Conservation (phyloP, 257 asterid genomes). For the Lantana camara region DNA sequence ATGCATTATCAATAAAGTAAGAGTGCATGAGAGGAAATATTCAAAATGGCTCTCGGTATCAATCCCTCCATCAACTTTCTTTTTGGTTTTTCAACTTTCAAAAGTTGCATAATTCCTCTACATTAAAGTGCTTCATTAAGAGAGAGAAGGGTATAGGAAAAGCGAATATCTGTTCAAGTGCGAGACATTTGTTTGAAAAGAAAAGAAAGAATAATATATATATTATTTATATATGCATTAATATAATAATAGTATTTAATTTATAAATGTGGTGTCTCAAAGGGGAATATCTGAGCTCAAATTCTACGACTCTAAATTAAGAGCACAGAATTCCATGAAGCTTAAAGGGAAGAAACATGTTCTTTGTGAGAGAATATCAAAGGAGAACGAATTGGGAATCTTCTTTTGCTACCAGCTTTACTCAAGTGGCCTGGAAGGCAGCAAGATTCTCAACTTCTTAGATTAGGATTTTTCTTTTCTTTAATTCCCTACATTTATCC, state of each 20-base stretch:
- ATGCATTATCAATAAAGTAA: constrained; percentile 15
- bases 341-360: constrained; percentile 48
- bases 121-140: constrained; percentile 36
- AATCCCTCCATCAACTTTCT: constrained; percentile 45
- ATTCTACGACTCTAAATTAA: constrained; percentile 64
- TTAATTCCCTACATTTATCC: neutral
- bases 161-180: constrained; percentile 63
- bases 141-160: constrained; percentile 23
- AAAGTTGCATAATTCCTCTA: constrained; percentile 76
- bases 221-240: neutral
- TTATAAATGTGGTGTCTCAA: constrained; percentile 17
- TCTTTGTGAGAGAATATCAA: constrained; percentile 49
- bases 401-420: constrained; percentile 84
- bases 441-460: constrained; percentile 53
- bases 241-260: constrained; percentile 21
- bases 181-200: constrained; percentile 49
- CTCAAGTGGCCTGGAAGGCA: constrained; percentile 84
- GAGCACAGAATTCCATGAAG: constrained; percentile 50
- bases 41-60: constrained; percentile 63
- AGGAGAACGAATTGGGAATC: constrained; percentile 62
- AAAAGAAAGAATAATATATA: constrained; percentile 39
- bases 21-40: constrained; percentile 52
- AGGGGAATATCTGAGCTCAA: constrained; percentile 76
- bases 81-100: constrained; percentile 53
- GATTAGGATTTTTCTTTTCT: neutral